Percentiles rank a stretch among this genome's conserved stretches.
These are phyloP conservation scores for Candida railenensis DNA, from an alignment of 805 yeast species.

Conservation along the genomic window DNA sequence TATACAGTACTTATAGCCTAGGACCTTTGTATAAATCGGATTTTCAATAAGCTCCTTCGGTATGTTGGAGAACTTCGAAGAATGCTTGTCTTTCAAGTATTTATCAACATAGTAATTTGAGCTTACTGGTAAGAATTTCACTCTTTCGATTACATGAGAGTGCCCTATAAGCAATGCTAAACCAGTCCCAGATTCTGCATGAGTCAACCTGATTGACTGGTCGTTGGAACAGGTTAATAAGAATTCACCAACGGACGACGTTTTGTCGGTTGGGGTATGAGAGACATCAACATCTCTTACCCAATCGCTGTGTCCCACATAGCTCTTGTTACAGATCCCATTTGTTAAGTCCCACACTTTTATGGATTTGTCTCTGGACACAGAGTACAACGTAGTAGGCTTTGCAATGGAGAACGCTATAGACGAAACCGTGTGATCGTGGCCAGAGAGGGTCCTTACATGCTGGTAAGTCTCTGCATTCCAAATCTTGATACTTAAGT, in stretches of 20 bases:
- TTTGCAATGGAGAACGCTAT: conserved; percentile 50
- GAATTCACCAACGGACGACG: conserved; percentile 48
- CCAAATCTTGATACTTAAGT: conserved; percentile 68
- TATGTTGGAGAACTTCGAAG: conserved; percentile 29
- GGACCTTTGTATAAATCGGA: conserved; percentile 21
- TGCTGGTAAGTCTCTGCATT: conserved; percentile 53
- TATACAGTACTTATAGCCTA: conserved; percentile 72
- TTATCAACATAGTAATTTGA: conserved; percentile 51
- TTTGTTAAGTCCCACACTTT: conserved; percentile 65
- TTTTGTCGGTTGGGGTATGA: conserved; percentile 9
- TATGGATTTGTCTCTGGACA: conserved; percentile 62
- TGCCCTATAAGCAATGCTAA: conserved; percentile 72
- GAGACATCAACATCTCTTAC: conserved; percentile 61
- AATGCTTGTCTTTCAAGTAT: conserved; percentile 28
- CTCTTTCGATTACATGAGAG: conserved; percentile 77
- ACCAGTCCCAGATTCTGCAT: conserved; percentile 65
- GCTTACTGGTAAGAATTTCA: conserved; percentile 58
- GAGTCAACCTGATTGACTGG: conserved; percentile 67
- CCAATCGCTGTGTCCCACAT: conserved; percentile 88
- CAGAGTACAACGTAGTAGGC: conserved; percentile 52
- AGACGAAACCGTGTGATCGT: conserved; percentile 80
- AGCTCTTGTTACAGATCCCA: conserved; percentile 66
- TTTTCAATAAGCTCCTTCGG: conserved; percentile 29
- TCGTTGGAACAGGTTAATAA: conserved; percentile 77
- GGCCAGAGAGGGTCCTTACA: conserved; percentile 70